These are phyloP conservation scores for Phylloporus rhodoxanthus DNA, from an alignment of 768 basidiomycete genomes.

Conservation along the genomic window DNA sequence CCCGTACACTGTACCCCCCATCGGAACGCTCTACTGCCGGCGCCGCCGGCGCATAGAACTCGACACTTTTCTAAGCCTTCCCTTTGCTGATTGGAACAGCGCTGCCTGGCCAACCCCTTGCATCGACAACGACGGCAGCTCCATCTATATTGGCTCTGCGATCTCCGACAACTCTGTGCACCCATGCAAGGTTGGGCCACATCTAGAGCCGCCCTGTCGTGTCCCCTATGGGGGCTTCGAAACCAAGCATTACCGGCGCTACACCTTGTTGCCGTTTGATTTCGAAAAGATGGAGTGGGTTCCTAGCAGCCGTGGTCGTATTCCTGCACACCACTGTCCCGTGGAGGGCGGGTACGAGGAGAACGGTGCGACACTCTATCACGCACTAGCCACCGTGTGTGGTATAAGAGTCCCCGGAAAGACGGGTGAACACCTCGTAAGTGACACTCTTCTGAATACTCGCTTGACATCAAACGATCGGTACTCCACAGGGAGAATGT, in stretches of 20 bases:
- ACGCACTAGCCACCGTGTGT: slow-evolving; percentile 50
- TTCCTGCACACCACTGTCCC: slow-evolving; percentile 52
- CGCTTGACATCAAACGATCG: background rate
- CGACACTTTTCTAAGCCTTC: slow-evolving; percentile 28
- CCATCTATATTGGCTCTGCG: too few species aligned
- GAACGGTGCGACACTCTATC: slow-evolving; percentile 57
- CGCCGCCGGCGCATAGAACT: too few species aligned
- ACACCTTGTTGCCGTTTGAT: slow-evolving; percentile 69
- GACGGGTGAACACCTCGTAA: slow-evolving; percentile 61
- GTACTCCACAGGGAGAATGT: slow-evolving; percentile 33
- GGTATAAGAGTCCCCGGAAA: slow-evolving; percentile 67
- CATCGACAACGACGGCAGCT: slow-evolving; percentile 54
- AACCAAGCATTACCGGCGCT: slow-evolving; percentile 58
- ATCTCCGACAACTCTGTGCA: slow-evolving; percentile 62
- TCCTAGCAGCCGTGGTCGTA: slow-evolving; percentile 48
- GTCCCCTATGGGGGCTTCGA: slow-evolving; percentile 65
- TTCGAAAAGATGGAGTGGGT: slow-evolving; percentile 72
- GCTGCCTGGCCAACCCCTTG: slow-evolving; percentile 52
- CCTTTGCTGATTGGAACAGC: slow-evolving; percentile 37
- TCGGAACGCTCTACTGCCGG: too few species aligned
- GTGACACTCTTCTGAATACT: slow-evolving; percentile 14
- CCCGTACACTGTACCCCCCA: too few species aligned
- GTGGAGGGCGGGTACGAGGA: slow-evolving; percentile 77
- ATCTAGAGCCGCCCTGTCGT: slow-evolving; percentile 33
- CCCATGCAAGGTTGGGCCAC: slow-evolving; percentile 76